A percentile compares a stretch with the other conserved stretches of the same genome.
Evolutionary conservation across 192 early-diverging fungal species (phyloP).

Genomic region (Entrophospora sp.): DNA sequence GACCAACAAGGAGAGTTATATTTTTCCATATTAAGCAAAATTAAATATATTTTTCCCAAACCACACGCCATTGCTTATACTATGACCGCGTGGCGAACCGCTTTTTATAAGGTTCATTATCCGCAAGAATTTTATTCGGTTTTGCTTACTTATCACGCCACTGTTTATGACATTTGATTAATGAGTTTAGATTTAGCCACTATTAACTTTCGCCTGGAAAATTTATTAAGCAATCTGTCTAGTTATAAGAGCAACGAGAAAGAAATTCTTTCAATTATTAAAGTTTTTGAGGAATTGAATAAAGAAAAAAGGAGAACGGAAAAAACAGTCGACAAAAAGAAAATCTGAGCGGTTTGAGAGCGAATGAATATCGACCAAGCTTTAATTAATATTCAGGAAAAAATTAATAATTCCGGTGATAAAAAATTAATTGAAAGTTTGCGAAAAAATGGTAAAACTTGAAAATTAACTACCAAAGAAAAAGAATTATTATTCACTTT

Average conservation of each 20-base stretch:
- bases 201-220: not conserved
- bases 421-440: constrained; percentile 7
- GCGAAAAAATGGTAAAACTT: constrained; percentile 1
- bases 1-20: not conserved
- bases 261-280: not conserved
- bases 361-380: not conserved
- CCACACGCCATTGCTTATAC: constrained; percentile 8
- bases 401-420: not conserved
- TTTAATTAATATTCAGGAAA: not conserved
- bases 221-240: not conserved
- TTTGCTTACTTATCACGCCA: not conserved
- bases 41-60: constrained; percentile 11
- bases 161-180: constrained; percentile 7
- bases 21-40: constrained; percentile 4
- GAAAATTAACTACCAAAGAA: constrained; percentile 8
- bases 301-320: constrained; percentile 1
- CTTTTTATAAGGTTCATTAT: not conserved
- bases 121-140: constrained; percentile 11
- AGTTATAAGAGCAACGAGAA: not conserved
- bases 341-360: not conserved
- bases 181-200: not conserved
- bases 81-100: not conserved
- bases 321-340: not conserved
- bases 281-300: constrained; percentile 7
- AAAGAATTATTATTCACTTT: constrained; percentile 8